Conservation (phyloP, 768 basidiomycete genomes). For the Leucocoprinus sp. region DNA sequence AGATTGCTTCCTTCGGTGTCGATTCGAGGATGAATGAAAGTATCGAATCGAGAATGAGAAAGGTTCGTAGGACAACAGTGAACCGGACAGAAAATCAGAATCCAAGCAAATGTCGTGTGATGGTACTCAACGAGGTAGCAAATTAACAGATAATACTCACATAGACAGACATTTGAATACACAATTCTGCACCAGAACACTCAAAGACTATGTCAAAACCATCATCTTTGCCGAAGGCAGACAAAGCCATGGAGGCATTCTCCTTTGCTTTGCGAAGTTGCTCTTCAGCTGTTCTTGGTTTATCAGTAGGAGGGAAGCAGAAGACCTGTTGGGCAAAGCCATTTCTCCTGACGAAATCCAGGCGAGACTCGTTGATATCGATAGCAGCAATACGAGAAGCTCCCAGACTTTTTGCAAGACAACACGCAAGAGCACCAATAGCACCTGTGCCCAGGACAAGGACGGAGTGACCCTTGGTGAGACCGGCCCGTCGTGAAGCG, state of each 20-base stretch:
- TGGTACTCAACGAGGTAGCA: constrained; percentile 1
- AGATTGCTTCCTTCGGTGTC: constrained; percentile 3
- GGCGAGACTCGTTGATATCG: constrained; percentile 79
- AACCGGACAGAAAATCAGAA: not conserved
- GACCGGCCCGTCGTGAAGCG: constrained; percentile 38
- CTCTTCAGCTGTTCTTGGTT: constrained; percentile 46
- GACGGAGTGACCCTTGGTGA: constrained; percentile 52
- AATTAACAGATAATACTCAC: constrained; percentile 41
- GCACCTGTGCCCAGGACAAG: constrained; percentile 91
- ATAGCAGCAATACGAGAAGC: constrained; percentile 64
- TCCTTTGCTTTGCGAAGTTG: constrained; percentile 55
- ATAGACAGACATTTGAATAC: constrained; percentile 85
- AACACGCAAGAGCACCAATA: constrained; percentile 85
- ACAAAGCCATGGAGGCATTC: constrained; percentile 40
- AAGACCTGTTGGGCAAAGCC: constrained; percentile 74
- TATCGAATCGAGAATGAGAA: constrained; percentile 5
- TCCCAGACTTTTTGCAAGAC: constrained; percentile 66
- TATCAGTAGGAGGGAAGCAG: constrained; percentile 39
- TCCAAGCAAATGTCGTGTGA: constrained; percentile 2
- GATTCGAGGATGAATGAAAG: constrained; percentile 13
- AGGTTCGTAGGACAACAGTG: constrained; percentile 9
- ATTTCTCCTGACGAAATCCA: constrained; percentile 67
- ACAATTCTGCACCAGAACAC: constrained; percentile 89
- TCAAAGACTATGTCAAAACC: constrained; percentile 94
- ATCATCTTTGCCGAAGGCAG: constrained; percentile 49